phyloP scores from a whole-genome alignment of 805 yeast species.

The Lachancea nothofagi region DNA sequence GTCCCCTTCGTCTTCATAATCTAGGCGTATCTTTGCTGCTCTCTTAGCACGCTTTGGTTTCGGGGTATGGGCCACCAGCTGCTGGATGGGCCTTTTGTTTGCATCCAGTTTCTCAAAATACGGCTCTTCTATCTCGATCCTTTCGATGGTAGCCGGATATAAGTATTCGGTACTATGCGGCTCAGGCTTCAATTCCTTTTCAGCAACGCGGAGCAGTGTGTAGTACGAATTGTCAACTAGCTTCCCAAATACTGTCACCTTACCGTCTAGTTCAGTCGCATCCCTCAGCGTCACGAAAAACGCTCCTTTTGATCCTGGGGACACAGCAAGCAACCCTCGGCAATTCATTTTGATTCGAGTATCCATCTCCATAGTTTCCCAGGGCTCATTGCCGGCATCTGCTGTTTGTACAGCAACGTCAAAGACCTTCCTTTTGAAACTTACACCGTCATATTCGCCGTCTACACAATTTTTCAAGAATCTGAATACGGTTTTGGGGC shows the following conservation, averaged over 20 bases:
- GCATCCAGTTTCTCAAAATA: conserved; percentile 43
- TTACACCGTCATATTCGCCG: conserved; percentile 37
- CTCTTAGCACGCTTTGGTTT: conserved; percentile 28
- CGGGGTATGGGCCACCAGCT: conserved; percentile 9
- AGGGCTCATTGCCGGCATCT: conserved; percentile 23
- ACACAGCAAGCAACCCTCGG: conserved; percentile 53
- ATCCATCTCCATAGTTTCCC: conserved; percentile 41
- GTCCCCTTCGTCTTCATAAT: conserved; percentile 34
- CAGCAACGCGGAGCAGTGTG: conserved; percentile 44
- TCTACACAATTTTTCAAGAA: conserved; percentile 48
- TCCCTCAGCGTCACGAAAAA: conserved; percentile 42
- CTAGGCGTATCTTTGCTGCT: conserved; percentile 26
- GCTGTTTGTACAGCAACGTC: conserved; percentile 38
- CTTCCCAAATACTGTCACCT: conserved; percentile 48
- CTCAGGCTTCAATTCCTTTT: conserved; percentile 40
- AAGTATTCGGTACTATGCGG: conserved; percentile 36
- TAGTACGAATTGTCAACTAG: conserved; percentile 52
- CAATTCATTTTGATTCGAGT: conserved; percentile 44
- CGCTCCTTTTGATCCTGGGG: conserved; percentile 31
- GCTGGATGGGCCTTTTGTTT: conserved; percentile 4
- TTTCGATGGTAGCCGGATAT: conserved; percentile 45
- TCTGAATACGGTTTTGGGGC: conserved; percentile 42
- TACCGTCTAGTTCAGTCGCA: conserved; percentile 1
- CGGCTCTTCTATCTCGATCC: conserved; percentile 39
- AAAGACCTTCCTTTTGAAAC: conserved; percentile 32